Percentiles rank a stretch among this genome's conserved stretches.
phyloP scores from a whole-genome alignment of 371 early-diverging fungal species.

The Conidiobolus incongruus region DNA sequence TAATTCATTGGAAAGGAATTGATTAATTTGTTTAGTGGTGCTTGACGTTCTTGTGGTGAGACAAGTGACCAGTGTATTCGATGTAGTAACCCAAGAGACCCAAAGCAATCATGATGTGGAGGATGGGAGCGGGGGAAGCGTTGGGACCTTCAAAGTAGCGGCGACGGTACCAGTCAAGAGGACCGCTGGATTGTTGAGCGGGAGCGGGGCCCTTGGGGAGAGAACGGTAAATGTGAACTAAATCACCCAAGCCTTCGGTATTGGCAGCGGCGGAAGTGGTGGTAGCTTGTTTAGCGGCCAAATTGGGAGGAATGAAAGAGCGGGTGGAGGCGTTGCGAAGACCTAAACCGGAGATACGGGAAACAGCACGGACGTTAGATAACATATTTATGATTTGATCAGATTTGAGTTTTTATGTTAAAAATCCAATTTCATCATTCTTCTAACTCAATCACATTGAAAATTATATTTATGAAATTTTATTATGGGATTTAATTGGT shows the following conservation, averaged over 20 bases:
- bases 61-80: slow-evolving; percentile 30
- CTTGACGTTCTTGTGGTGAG: slow-evolving; percentile 3
- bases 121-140: slow-evolving; percentile 22
- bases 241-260: slow-evolving; percentile 13
- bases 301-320: slow-evolving; percentile 24
- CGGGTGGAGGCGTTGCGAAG: no score
- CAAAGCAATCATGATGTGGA: slow-evolving; percentile 21
- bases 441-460: no score
- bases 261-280: slow-evolving; percentile 6
- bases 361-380: no score
- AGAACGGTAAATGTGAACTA: slow-evolving; percentile 18
- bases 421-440: no score
- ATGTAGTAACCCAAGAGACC: slow-evolving; percentile 17
- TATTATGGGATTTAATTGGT: no score
- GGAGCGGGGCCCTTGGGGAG: slow-evolving; percentile 4
- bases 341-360: no score
- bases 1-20: neutral
- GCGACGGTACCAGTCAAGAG: slow-evolving; percentile 14
- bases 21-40: neutral
- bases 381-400: no score
- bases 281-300: slow-evolving; percentile 17
- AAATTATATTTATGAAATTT: no score
- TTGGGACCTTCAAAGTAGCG: slow-evolving; percentile 29
- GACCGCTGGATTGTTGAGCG: neutral
- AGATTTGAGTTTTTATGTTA: no score